Conservation (phyloP, 108 stramenopile genomes). For the Mediolabrus comicus region DNA sequence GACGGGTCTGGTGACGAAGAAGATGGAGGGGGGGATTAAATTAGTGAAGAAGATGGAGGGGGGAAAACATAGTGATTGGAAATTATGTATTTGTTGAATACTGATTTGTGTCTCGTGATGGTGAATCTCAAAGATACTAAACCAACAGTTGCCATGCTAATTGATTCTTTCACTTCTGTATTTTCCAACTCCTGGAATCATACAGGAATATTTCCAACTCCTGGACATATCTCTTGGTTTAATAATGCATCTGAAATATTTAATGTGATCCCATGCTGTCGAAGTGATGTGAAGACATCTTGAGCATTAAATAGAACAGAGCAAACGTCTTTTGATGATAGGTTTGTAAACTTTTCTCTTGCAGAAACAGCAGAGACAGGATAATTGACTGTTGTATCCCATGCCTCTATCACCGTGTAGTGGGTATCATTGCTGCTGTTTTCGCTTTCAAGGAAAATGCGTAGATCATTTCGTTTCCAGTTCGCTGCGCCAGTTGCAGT, state of each 20-base stretch:
- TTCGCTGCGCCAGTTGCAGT: conserved; percentile 1
- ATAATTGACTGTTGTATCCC: conserved; percentile 37
- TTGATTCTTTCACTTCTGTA: too few species aligned
- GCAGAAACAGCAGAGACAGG: conserved; percentile 42
- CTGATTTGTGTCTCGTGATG: too few species aligned
- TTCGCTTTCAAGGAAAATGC: conserved; percentile 23
- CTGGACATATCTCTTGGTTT: conserved; percentile 60
- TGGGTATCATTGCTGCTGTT: background rate
- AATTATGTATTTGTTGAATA: too few species aligned
- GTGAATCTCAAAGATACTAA: too few species aligned
- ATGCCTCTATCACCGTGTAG: conserved; percentile 34
- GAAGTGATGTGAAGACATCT: conserved; percentile 38
- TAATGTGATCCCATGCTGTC: conserved; percentile 15
- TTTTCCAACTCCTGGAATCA: too few species aligned
- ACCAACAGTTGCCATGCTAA: too few species aligned
- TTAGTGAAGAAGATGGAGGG: too few species aligned
- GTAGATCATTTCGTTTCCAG: conserved; percentile 41
- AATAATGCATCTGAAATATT: conserved; percentile 62
- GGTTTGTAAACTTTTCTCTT: conserved; percentile 42
- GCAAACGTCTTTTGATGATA: conserved; percentile 45
- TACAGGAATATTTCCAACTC: conserved; percentile 69
- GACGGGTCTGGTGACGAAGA: too few species aligned
- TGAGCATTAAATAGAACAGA: conserved; percentile 41
- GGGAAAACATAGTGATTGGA: too few species aligned
- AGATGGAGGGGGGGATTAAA: too few species aligned